phyloP scores from a whole-genome alignment of 2,329 filamentous ascomycete species.

The Capronia coronata region DNA sequence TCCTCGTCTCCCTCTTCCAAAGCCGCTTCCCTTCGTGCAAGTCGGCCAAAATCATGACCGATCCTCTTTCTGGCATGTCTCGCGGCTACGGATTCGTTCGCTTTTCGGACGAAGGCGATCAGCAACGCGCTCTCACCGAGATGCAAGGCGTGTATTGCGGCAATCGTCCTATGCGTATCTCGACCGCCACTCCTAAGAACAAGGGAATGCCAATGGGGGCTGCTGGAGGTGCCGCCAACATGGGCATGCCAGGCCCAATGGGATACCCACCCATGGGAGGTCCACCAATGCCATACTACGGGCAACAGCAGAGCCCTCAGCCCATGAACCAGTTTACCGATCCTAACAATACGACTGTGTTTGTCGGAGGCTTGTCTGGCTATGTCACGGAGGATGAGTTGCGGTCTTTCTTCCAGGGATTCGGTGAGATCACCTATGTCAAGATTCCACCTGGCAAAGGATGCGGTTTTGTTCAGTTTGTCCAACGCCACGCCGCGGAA shows the following conservation, averaged over 20 bases:
- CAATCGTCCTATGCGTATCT: constrained; percentile 97
- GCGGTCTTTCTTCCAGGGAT: constrained; percentile 99
- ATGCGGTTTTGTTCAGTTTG: constrained; percentile 97
- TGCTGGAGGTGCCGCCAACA: constrained; percentile 48
- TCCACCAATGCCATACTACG: constrained; percentile 62
- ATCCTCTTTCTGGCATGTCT: constrained; percentile 94
- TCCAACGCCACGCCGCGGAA: constrained; percentile 95
- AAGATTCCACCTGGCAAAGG: constrained; percentile 99
- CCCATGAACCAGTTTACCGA: constrained; percentile 99
- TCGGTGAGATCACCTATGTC: constrained; percentile 98
- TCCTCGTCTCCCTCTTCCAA: constrained; percentile 94
- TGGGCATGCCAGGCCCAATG: constrained; percentile 51
- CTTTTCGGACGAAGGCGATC: constrained; percentile 90
- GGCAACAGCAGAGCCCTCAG: constrained; percentile 72
- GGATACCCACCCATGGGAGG: constrained; percentile 63
- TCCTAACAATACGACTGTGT: constrained; percentile 98
- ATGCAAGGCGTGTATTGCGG: constrained; percentile 99
- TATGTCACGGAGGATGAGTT: constrained; percentile 99
- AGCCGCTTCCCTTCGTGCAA: constrained; percentile 95
- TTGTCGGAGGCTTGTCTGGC: constrained; percentile 91
- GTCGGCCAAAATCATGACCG: constrained; percentile 99
- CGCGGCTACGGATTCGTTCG: constrained; percentile 97
- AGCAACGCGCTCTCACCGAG: constrained; percentile 90
- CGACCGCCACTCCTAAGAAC: constrained; percentile 96
- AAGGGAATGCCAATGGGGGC: constrained; percentile 45